Conservation (phyloP, 164 flowering plant species). For the Chloranthus sessilifolius region DNA sequence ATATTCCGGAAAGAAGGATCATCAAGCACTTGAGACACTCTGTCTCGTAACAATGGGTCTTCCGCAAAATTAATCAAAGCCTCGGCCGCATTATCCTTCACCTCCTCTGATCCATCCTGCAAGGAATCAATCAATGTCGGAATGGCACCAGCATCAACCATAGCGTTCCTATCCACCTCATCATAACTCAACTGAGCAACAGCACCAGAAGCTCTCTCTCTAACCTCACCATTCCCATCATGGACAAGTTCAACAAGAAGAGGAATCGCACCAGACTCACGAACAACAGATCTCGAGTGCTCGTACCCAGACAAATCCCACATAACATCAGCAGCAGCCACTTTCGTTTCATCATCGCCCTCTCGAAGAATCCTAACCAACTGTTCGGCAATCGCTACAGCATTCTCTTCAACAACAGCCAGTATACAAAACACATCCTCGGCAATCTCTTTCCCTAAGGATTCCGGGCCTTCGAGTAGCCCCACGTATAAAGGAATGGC, state of each 20-base stretch:
- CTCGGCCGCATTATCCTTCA: slow-evolving; percentile 49
- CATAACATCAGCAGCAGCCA: slow-evolving; percentile 51
- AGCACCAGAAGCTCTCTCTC: slow-evolving; percentile 40
- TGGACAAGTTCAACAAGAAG: slow-evolving; percentile 38
- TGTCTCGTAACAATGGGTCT: slow-evolving; percentile 28
- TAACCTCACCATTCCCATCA: slow-evolving; percentile 23
- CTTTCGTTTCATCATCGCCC: slow-evolving; percentile 30
- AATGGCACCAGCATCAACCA: slow-evolving; percentile 41
- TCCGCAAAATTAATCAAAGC: slow-evolving; percentile 41
- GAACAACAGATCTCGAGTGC: slow-evolving; percentile 28
- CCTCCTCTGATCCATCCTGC: slow-evolving; percentile 37
- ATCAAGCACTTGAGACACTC: slow-evolving; percentile 26
- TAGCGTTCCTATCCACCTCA: slow-evolving; percentile 26
- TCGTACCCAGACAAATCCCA: slow-evolving; percentile 49
- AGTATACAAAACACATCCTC: slow-evolving; percentile 50
- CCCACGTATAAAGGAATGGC: slow-evolving; percentile 46
- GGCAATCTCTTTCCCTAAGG: slow-evolving; percentile 42
- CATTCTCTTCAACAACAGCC: slow-evolving; percentile 45
- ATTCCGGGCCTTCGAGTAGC: slow-evolving; percentile 36
- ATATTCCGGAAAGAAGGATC: slow-evolving; percentile 30
- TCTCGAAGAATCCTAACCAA: slow-evolving; percentile 42
- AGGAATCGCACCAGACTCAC: slow-evolving; percentile 42
- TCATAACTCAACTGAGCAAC: slow-evolving; percentile 49
- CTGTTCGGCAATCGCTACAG: slow-evolving; percentile 30
- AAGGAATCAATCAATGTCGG: slow-evolving; percentile 32